A percentile compares a stretch with the other conserved stretches of the same genome.
phyloP scores from a whole-genome alignment of 164 flowering plant species.

The Nymphaea thermarum region DNA sequence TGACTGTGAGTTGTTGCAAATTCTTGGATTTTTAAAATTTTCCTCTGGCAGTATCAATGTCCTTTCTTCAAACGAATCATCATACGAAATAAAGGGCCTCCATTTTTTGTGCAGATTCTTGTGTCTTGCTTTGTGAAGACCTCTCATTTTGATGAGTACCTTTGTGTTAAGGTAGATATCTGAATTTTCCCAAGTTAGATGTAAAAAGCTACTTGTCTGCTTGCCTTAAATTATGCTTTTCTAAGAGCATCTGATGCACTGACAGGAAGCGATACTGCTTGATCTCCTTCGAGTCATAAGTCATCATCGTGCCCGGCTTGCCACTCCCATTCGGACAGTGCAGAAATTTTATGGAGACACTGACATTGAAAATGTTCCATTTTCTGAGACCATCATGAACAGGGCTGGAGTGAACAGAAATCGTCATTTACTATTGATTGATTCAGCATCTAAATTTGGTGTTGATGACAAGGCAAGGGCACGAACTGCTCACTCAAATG shows the following conservation, averaged over 20 bases:
- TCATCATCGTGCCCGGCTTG: conserved; percentile 94
- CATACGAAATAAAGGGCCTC: too few relatives aligned
- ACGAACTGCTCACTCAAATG: neutral
- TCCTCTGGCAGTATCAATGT: neutral
- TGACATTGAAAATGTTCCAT: conserved; percentile 57
- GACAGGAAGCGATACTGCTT: conserved; percentile 82
- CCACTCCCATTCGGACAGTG: conserved; percentile 90
- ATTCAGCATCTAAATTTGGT: conserved; percentile 17
- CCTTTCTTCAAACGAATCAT: neutral
- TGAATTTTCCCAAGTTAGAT: too few relatives aligned
- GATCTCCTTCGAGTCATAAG: conserved; percentile 92
- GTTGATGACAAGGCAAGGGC: neutral
- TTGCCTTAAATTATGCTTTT: neutral
- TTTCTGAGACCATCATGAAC: conserved; percentile 31
- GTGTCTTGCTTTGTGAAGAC: conserved; percentile 95
- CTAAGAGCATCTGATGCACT: conserved; percentile 3
- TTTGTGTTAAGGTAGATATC: conserved; percentile 73
- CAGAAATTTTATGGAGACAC: conserved; percentile 67
- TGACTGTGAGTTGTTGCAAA: too few relatives aligned
- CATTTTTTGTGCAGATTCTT: conserved; percentile 34
- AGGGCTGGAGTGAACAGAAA: conserved; percentile 23
- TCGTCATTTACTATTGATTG: conserved; percentile 56
- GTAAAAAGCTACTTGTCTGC: neutral
- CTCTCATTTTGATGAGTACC: conserved; percentile 80
- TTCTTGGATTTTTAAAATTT: too few relatives aligned